phyloP scores from a whole-genome alignment of 2,329 filamentous ascomycete genomes.

The Trichoderma sp. region DNA sequence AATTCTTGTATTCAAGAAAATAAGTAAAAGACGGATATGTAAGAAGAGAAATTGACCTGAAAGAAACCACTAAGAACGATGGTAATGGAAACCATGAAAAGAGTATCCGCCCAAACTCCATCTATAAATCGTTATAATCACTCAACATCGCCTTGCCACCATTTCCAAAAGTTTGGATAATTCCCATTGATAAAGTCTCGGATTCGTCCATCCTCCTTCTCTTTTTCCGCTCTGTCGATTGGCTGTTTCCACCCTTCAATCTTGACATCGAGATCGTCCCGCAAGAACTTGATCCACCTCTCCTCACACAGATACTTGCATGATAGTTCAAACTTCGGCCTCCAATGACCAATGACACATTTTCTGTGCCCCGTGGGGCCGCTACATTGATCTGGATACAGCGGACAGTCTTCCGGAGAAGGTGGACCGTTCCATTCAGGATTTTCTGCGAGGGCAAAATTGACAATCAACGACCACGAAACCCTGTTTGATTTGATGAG shows the following conservation, averaged over 20 bases:
- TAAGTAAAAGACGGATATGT: neutral
- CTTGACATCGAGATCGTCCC: neutral
- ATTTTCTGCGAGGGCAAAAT: neutral
- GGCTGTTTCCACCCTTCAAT: neutral
- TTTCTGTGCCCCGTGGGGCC: neutral
- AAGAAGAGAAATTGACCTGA: neutral
- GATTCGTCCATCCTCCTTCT: neutral
- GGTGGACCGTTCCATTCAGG: neutral
- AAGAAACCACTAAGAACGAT: neutral
- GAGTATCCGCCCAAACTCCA: neutral
- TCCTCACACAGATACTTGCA: slow-evolving; percentile 19
- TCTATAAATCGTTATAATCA: neutral
- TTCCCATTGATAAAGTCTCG: neutral
- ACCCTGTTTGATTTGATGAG: neutral
- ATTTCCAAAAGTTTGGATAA: neutral
- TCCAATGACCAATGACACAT: slow-evolving; percentile 16
- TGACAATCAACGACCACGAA: slow-evolving; percentile 17
- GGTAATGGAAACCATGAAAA: neutral
- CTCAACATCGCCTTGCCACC: neutral
- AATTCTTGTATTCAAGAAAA: neutral
- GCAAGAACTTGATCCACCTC: neutral
- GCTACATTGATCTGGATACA: neutral
- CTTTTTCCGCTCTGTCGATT: neutral
- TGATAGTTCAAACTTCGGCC: slow-evolving; percentile 1
- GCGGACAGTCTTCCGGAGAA: neutral